phyloP scores from a whole-genome alignment of 2,329 filamentous ascomycete genomes.

The Alternaria metachromatica region DNA sequence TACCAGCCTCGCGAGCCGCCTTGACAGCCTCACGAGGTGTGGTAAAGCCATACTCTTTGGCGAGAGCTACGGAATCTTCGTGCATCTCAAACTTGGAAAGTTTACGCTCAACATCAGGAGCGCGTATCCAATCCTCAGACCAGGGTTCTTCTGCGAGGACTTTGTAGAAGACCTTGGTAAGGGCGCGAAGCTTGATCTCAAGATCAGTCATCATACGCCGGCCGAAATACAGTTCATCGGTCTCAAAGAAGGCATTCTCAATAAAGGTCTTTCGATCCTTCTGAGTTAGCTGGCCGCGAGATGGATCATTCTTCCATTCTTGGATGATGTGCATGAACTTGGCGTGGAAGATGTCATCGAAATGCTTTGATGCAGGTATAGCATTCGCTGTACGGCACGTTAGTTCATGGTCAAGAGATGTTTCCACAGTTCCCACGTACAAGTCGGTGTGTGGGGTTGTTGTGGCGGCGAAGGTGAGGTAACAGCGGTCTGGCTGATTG shows the following conservation, averaged over 20 bases:
- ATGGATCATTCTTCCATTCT: conserved; percentile 40
- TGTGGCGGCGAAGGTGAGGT: conserved; percentile 29
- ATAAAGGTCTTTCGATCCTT: conserved; percentile 45
- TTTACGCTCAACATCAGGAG: conserved; percentile 47
- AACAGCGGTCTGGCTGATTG: conserved; percentile 31
- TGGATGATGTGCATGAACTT: conserved; percentile 46
- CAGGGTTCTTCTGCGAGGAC: conserved; percentile 48
- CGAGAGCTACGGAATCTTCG: conserved; percentile 42
- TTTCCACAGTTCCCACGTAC: conserved; percentile 15
- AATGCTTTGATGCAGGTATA: conserved; percentile 28
- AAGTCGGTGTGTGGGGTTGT: conserved; percentile 17
- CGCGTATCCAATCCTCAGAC: conserved; percentile 48
- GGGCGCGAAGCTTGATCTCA: conserved; percentile 45
- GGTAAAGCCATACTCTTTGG: conserved; percentile 32
- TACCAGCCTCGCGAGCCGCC: conserved; percentile 37
- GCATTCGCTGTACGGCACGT: conserved; percentile 17
- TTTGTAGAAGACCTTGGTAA: conserved; percentile 48
- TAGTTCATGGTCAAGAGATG: conserved; percentile 3
- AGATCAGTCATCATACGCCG: conserved; percentile 35
- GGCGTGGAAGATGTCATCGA: conserved; percentile 45
- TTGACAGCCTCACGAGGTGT: conserved; percentile 43
- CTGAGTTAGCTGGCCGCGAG: conserved; percentile 34
- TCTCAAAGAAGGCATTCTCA: conserved; percentile 36
- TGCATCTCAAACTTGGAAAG: conserved; percentile 49
- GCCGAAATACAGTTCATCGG: conserved; percentile 41